phyloP scores from a whole-genome alignment of 805 yeast genomes.

The Yamadazyma philogaea region DNA sequence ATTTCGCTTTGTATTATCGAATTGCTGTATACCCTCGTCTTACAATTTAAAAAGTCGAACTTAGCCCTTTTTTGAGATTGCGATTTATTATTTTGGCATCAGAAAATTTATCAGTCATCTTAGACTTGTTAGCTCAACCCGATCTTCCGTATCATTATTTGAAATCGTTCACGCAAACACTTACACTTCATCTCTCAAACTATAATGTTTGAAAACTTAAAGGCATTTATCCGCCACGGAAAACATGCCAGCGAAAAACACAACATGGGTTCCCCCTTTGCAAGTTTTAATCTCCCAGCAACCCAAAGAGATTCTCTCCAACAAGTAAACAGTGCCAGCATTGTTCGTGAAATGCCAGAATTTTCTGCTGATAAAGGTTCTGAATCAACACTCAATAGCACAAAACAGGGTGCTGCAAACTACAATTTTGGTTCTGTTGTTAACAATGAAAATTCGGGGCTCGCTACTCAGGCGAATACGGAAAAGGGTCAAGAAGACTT shows the following conservation, averaged over 20 bases:
- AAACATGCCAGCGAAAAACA: slow-evolving; percentile 48
- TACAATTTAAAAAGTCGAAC: not conserved
- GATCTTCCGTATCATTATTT: not conserved
- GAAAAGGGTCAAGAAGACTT: not conserved
- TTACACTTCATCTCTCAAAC: not conserved
- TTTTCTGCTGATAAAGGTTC: not conserved
- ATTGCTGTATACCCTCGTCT: not conserved
- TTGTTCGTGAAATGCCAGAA: not conserved
- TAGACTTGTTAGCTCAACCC: not conserved
- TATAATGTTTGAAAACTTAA: slow-evolving; percentile 45
- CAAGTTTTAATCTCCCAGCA: slow-evolving; percentile 4
- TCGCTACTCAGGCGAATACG: not conserved
- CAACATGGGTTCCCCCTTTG: not conserved
- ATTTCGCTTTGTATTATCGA: not conserved
- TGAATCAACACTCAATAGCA: not conserved
- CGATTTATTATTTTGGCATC: not conserved
- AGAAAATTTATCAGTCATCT: not conserved
- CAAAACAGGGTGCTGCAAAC: not conserved
- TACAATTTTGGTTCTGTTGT: not conserved
- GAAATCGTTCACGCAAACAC: not conserved
- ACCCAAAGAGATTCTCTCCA: not conserved
- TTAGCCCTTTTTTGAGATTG: not conserved
- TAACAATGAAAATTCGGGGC: not conserved
- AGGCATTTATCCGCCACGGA: slow-evolving; percentile 63
- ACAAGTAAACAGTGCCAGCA: not conserved